Conservation (phyloP, 495 filamentous ascomycete genomes). For the Podospora pseudopauciseta region DNA sequence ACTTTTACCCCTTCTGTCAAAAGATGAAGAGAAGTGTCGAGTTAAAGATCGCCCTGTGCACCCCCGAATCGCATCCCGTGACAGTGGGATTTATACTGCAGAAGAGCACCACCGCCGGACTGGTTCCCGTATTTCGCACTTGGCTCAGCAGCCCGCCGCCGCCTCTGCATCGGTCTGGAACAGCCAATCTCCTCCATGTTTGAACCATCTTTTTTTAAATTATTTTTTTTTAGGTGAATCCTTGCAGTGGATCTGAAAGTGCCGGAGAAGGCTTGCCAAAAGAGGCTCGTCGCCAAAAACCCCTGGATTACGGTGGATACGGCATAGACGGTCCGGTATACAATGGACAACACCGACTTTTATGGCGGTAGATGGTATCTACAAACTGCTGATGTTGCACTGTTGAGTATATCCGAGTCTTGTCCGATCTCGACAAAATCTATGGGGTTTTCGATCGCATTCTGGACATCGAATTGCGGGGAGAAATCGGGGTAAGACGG, state of each 20-base stretch:
- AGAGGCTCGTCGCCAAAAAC: background rate
- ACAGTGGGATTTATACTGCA: background rate
- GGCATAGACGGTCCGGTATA: background rate
- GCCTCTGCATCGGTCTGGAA: background rate
- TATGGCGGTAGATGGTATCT: background rate
- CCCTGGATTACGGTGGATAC: background rate
- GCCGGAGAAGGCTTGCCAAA: background rate
- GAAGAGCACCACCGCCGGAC: background rate
- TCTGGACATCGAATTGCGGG: background rate
- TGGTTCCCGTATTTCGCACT: background rate
- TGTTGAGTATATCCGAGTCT: background rate
- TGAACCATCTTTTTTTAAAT: background rate
- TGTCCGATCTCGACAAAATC: constrained; percentile 3
- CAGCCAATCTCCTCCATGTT: background rate
- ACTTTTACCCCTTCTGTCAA: background rate
- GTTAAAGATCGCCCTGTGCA: background rate
- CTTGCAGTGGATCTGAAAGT: background rate
- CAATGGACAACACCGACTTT: background rate
- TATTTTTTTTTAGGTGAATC: background rate
- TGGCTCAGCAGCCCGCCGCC: background rate
- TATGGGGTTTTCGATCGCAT: background rate
- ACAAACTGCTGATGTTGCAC: background rate
- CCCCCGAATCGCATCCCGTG: background rate
- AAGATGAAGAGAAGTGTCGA: background rate
- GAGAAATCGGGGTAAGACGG: background rate